A percentile compares a stretch with the other conserved stretches of the same genome.
Conservation (phyloP, 805 yeast species). For the Metschnikowia reukaufii region DNA sequence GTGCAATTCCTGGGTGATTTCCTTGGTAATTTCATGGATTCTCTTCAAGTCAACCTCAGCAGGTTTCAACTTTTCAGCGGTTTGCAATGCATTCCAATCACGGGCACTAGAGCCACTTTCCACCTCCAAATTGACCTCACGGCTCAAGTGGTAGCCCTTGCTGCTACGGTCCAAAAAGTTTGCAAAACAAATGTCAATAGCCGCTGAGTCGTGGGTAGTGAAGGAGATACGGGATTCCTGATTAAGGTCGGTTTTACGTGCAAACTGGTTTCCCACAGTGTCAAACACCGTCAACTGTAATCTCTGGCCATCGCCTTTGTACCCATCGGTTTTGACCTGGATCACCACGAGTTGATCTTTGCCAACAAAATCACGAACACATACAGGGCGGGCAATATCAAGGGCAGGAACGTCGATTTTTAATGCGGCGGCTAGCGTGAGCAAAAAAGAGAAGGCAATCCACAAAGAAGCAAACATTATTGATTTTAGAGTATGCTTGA, state of each 20-base stretch:
- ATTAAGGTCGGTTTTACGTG: slow-evolving; percentile 71
- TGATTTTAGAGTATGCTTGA: not conserved
- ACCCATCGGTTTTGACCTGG: slow-evolving; percentile 71
- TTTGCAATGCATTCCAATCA: slow-evolving; percentile 95
- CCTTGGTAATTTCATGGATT: slow-evolving; percentile 82
- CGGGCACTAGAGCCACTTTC: slow-evolving; percentile 97
- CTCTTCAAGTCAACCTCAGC: slow-evolving; percentile 86
- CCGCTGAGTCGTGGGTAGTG: slow-evolving; percentile 77
- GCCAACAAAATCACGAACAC: slow-evolving; percentile 88
- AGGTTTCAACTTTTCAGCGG: slow-evolving; percentile 90
- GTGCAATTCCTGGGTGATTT: slow-evolving; percentile 73
- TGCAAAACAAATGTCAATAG: slow-evolving; percentile 89
- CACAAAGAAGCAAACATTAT: slow-evolving; percentile 16
- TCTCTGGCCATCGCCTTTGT: slow-evolving; percentile 82
- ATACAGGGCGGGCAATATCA: slow-evolving; percentile 56
- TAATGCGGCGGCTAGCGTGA: slow-evolving; percentile 37
- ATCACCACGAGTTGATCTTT: slow-evolving; percentile 88
- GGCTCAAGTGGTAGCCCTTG: slow-evolving; percentile 36
- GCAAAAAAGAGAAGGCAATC: slow-evolving; percentile 20
- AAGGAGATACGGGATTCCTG: slow-evolving; percentile 77
- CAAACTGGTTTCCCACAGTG: slow-evolving; percentile 78
- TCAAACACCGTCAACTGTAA: slow-evolving; percentile 70
- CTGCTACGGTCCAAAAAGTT: slow-evolving; percentile 45
- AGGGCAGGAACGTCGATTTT: slow-evolving; percentile 55
- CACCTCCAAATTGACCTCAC: slow-evolving; percentile 85